Base-by-base conservation (phyloP, 768 basidiomycete species). In the Lentinula raphanica region DNA sequence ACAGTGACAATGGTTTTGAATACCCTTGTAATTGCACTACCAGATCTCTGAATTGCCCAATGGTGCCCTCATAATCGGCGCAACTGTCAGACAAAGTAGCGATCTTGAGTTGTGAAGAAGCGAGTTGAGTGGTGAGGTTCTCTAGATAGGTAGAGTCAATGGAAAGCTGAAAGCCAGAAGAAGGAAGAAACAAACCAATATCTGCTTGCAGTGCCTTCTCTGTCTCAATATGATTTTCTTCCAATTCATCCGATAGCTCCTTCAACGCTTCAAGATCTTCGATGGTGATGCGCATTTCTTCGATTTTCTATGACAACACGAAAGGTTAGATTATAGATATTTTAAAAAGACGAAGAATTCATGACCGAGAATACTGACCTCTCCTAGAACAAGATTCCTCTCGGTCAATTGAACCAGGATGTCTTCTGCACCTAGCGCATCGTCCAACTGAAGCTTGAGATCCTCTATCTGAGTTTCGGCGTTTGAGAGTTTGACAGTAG, bases 191-290 rank as follows among this genome's bases (percentile, higher is more conserved):
- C 82, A 45, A 49, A 94, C 94, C 89, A 45, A 98, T 79, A 49
- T 98, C 96, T 45, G 90, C 92, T 65, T 94, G 87, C 58, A 99
- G 72, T 23, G 86, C 82, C 68, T 92, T 94, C 73, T 98, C 96
- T 0, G 94, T 92, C 71, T 97, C 96, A 2, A 91, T 68, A 62
- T 98, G 96, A 65, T 92, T 94, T 72, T 98, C 95, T 70, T 98
- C 97, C 2, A 99, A 81, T 72, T 99, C 97, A 60, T 99, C 96
- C 57, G 89, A 93, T 49, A 99, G 87, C 66, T 98, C 97, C 68
- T 95, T 92, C 40, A 99, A 82, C 11, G 94, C 85, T 68, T 99
- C 97, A 3, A 98, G 84, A 65, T 99, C 97, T 69, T 98, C 96
- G 56, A 98, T 93, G 0, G 91, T 92, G 56, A 92, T 87, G 12